Conservation (phyloP, 1,284 basidiomycete species). For the Coniferiporia weirii region DNA sequence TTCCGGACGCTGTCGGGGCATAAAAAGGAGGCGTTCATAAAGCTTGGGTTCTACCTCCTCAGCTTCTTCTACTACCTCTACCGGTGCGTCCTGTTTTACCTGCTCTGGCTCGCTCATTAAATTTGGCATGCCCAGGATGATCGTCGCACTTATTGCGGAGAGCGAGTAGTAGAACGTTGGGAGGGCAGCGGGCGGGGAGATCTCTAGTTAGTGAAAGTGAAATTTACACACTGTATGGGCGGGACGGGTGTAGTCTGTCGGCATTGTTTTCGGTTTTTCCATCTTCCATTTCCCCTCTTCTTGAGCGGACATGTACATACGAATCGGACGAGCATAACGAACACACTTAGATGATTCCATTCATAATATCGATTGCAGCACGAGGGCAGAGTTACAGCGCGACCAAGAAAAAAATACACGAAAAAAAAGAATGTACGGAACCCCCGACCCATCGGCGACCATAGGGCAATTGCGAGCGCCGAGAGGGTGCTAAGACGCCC, state of each 20-base stretch:
- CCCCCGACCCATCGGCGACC: slow-evolving; percentile 72
- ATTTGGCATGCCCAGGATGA: slow-evolving; percentile 27
- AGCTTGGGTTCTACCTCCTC: slow-evolving; percentile 91
- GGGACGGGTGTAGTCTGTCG: no score
- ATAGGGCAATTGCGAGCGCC: slow-evolving; percentile 25
- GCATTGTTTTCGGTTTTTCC: no score
- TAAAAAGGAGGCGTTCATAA: slow-evolving; percentile 97
- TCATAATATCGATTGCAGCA: background rate
- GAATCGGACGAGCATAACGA: background rate
- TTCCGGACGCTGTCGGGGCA: slow-evolving; percentile 92
- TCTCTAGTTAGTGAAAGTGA: background rate
- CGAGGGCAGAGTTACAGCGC: background rate
- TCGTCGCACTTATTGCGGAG: slow-evolving; percentile 32
- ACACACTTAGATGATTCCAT: background rate
- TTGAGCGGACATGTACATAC: background rate
- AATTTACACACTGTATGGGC: background rate
- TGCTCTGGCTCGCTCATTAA: slow-evolving; percentile 6
- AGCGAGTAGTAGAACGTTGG: slow-evolving; percentile 23
- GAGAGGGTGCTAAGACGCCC: slow-evolving; percentile 77
- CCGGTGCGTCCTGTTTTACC: slow-evolving; percentile 53
- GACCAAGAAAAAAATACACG: background rate
- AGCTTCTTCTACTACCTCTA: slow-evolving; percentile 98
- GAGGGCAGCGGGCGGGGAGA: background rate
- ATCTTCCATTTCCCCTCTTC: no score
- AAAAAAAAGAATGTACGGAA: slow-evolving; percentile 47